Evolutionary conservation across 225 moss, liverwort and hornwort genomes (phyloP).

Genomic region (Straminergon stramineum): DNA sequence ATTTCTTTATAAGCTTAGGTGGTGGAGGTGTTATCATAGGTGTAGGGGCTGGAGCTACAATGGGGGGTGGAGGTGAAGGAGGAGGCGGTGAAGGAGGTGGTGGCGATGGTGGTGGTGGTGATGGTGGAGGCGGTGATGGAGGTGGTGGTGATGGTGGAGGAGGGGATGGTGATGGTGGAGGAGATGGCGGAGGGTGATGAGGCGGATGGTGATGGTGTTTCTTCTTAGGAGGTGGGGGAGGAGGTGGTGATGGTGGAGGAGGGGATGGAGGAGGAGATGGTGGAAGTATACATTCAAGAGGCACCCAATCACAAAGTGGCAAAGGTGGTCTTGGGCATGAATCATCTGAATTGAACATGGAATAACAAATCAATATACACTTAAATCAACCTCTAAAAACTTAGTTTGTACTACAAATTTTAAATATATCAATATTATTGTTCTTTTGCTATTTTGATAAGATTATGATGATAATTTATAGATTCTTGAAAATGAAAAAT

Average conservation of each 20-base stretch:
- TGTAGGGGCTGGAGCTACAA: not conserved
- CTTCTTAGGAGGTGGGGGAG: not conserved
- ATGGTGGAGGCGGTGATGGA: not conserved
- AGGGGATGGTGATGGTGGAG: not conserved
- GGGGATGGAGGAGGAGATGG: slow-evolving; percentile 21
- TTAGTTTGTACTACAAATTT: no score
- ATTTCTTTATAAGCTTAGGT: not conserved
- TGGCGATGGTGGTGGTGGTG: not conserved
- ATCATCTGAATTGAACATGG: not conserved
- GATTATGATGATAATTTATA: not conserved
- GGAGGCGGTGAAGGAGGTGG: fast-evolving
- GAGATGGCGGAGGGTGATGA: not conserved
- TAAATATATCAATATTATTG: no score
- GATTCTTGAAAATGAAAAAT: not conserved
- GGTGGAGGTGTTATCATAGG: slow-evolving; percentile 5
- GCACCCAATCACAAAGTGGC: slow-evolving; percentile 56
- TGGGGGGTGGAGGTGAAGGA: fast-evolving
- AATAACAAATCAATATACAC: fast-evolving
- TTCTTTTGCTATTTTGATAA: no score
- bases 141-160: not conserved
- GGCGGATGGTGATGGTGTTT: not conserved
- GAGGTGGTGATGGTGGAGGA: not conserved
- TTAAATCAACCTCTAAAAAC: fast-evolving
- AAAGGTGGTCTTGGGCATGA: not conserved
- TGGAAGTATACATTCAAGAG: slow-evolving; percentile 38